These are phyloP conservation scores for Samsoniella hepiali DNA, from an alignment of 2,329 filamentous ascomycete genomes.

Conservation along the genomic window DNA sequence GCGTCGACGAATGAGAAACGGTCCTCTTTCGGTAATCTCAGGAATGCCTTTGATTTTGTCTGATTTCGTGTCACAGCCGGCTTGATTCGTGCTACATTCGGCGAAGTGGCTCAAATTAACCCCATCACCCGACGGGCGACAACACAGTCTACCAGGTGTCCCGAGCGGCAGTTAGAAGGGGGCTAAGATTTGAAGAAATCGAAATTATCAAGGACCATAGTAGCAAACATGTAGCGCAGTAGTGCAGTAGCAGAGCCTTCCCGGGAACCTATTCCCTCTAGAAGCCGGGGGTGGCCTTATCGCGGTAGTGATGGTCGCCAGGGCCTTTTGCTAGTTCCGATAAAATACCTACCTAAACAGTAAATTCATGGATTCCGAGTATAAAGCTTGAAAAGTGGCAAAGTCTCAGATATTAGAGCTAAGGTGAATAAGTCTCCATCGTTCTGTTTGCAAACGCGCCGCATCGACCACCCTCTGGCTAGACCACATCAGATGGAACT, in stretches of 20 bases:
- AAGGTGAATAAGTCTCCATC: background rate
- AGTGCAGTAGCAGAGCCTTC: background rate
- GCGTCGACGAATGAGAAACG: background rate
- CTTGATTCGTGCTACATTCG: background rate
- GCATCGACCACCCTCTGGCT: background rate
- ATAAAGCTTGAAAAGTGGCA: no score
- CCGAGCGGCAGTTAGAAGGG: background rate
- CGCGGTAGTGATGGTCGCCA: background rate
- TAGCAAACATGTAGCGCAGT: constrained; percentile 6
- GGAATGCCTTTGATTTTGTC: background rate
- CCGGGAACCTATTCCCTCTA: background rate
- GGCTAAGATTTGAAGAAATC: background rate
- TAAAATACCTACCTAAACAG: background rate
- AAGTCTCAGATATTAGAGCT: background rate
- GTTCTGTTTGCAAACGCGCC: constrained; percentile 13
- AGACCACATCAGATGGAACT: background rate
- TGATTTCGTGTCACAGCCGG: background rate
- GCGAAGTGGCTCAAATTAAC: background rate
- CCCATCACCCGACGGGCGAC: constrained; percentile 7
- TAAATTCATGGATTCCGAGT: no score
- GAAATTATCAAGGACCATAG: background rate
- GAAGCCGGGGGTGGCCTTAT: background rate
- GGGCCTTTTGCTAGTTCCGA: background rate
- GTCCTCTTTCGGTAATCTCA: background rate
- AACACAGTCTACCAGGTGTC: background rate